Evolutionary conservation across 768 basidiomycete genomes (phyloP).

Genomic region (Suillus decipiens): DNA sequence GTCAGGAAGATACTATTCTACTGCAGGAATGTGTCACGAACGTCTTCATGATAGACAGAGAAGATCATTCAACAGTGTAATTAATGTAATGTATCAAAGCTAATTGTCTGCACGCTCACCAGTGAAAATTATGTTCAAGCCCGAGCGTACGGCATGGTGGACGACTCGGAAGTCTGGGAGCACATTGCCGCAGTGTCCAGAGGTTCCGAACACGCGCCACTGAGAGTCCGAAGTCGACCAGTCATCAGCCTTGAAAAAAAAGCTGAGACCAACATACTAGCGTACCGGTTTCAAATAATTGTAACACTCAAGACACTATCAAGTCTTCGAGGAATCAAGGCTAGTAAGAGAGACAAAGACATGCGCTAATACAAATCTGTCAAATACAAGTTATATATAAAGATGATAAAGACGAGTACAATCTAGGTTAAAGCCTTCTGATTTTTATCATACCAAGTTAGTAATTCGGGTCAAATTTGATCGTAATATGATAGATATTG

Average conservation of each 20-base stretch:
- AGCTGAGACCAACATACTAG: background rate
- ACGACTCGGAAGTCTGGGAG: background rate
- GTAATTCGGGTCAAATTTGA: background rate
- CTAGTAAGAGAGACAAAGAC: background rate
- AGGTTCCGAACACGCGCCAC: background rate
- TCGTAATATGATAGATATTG: too few relatives aligned
- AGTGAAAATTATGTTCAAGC: background rate
- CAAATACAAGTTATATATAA: background rate
- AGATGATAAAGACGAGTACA: background rate
- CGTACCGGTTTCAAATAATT: background rate
- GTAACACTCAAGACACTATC: background rate
- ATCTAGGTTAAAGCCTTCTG: background rate
- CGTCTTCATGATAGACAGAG: background rate
- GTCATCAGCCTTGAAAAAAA: too few relatives aligned
- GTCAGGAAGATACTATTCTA: background rate
- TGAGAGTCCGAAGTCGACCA: background rate
- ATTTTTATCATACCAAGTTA: too few relatives aligned
- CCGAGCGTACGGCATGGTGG: background rate
- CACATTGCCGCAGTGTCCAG: background rate
- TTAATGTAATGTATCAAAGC: background rate
- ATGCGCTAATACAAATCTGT: conserved; percentile 1
- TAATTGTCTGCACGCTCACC: background rate
- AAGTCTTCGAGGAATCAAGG: background rate
- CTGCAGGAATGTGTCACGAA: background rate
- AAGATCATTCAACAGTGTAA: background rate